These are phyloP conservation scores for Erodium moschatum DNA, from an alignment of 441 rosid genomes.

Conservation along the genomic window DNA sequence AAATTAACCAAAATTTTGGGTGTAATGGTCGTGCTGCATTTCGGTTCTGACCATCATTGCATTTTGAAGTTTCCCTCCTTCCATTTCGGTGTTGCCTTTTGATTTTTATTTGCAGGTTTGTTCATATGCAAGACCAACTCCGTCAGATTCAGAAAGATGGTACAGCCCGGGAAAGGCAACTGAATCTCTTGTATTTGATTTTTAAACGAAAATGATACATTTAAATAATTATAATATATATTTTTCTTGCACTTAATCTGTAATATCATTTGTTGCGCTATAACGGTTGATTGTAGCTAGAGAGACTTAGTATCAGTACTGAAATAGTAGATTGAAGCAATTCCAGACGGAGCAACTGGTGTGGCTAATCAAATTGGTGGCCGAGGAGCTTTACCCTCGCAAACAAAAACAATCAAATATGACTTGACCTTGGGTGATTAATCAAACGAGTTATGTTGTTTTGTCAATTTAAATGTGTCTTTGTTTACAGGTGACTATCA, in stretches of 20 bases:
- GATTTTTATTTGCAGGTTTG: constrained; percentile 28
- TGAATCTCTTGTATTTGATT: neutral
- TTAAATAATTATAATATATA: too few relatives aligned
- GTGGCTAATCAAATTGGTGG: constrained; percentile 23
- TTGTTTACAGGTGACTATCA: constrained; percentile 15
- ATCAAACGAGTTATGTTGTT: neutral
- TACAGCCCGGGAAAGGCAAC: constrained; percentile 41
- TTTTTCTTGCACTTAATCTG: neutral
- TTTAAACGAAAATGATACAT: neutral
- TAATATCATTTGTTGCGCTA: neutral
- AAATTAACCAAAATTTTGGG: neutral
- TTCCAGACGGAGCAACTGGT: neutral
- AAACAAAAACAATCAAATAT: constrained; percentile 26
- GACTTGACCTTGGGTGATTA: constrained; percentile 34
- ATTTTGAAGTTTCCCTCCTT: too few relatives aligned
- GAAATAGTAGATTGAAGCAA: neutral
- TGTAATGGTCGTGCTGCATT: neutral
- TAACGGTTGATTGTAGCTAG: neutral
- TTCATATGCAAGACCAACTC: constrained; percentile 31
- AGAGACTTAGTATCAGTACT: neutral
- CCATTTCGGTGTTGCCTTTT: neutral
- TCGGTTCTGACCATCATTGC: neutral
- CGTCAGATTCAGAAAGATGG: constrained; percentile 31
- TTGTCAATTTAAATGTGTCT: neutral
- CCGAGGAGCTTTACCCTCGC: constrained; percentile 31